Evolutionary conservation across 139 green algal genomes (phyloP), one percentile per base, ranked within the genome.

Genomic region (Picochlorum costavermella): DNA sequence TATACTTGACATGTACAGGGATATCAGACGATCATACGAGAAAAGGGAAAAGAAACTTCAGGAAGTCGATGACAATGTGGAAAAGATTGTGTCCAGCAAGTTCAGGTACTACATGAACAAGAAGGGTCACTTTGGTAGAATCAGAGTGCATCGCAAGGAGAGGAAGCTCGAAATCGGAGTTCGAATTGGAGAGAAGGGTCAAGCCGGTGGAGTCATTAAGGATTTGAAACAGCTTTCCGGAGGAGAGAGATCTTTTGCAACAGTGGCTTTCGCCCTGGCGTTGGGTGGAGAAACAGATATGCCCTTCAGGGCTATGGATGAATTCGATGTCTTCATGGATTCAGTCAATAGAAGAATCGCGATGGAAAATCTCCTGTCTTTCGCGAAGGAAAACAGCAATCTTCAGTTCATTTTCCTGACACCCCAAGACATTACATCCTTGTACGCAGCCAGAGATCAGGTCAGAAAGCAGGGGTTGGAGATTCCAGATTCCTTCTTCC

Each of bases 321-420:
- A 96, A 73, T 94, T 91, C 50, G 89, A 95, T 67, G 81, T 91
- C 14, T 91, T 86, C 72, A 88, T 91, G 86, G 84, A 84, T 25
- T 70, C 75, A 2, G 44, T 83, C 25, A 82, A 77, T 53, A 72
- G 79, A 28, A 75, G 69, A 20, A 57, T 75, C 13, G 81, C 83
- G 36, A 87, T 87, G 40, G 72, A 89, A 70, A 80, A 77, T 44
- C 77, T 95, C 5, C 72, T 95, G 33, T 60, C 87, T 62, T 90
- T 87, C 72, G 84, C 83, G 0, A 16, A 53, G n/a, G 75, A 87
- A 23, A 55, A 82, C 23, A 8, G 44, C 3, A 61, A 81, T 25
- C 73, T 80, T 61, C 88, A 95, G 72, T 88, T 86, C 68, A 74
- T 93, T 37, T 83, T 93, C 57, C 79, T 95, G 11, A 92, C 86